Evolutionary conservation across 1,284 basidiomycete species (phyloP).

Genomic region (Irpex sp.): DNA sequence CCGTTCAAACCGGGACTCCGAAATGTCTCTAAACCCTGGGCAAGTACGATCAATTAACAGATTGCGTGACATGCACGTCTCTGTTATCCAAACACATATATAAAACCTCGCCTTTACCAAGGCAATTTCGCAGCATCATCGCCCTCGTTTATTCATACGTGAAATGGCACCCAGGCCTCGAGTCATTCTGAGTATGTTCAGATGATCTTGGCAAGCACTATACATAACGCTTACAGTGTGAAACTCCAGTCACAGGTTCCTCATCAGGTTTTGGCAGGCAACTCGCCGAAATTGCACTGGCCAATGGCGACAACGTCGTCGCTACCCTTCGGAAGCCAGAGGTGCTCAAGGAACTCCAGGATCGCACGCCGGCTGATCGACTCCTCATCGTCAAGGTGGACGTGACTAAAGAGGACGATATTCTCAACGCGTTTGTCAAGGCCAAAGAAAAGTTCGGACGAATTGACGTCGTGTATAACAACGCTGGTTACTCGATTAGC

Average conservation of each 20-base stretch:
- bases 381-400: slow-evolving; percentile 39
- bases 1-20: too few relatives aligned
- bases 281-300: slow-evolving; percentile 24
- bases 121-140: too few relatives aligned
- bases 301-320: slow-evolving; percentile 27
- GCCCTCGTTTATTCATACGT: too few relatives aligned
- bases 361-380: slow-evolving; percentile 14
- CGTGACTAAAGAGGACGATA: slow-evolving; percentile 30
- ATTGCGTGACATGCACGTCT: too few relatives aligned
- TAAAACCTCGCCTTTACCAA: too few relatives aligned
- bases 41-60: too few relatives aligned
- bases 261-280: slow-evolving; percentile 30
- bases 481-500: slow-evolving; percentile 29
- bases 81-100: too few relatives aligned
- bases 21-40: too few relatives aligned
- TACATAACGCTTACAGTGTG: not conserved
- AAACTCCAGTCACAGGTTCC: slow-evolving; percentile 26
- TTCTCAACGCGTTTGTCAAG: slow-evolving; percentile 30
- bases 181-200: too few relatives aligned
- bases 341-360: slow-evolving; percentile 19
- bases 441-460: slow-evolving; percentile 34
- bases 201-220: not conserved
- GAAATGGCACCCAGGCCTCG: too few relatives aligned
- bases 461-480: slow-evolving; percentile 44
- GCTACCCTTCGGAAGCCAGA: slow-evolving; percentile 28